Conservation (phyloP, 805 yeast genomes). For the Naumovozyma castellii region DNA sequence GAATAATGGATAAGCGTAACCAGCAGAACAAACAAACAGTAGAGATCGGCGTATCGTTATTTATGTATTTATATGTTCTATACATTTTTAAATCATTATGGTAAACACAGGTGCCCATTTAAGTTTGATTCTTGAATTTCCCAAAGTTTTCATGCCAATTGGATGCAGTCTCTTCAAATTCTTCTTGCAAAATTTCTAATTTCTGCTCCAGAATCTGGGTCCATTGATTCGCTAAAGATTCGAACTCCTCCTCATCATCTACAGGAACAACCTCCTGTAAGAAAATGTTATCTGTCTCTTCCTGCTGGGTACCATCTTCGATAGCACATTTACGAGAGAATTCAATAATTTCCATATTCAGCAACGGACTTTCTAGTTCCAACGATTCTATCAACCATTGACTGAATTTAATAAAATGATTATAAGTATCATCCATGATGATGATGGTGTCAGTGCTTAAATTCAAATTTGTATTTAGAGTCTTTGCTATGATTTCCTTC, state of each 20-base stretch:
- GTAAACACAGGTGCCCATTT: no score
- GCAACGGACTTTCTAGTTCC: slow-evolving; percentile 10
- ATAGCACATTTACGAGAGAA: slow-evolving; percentile 26
- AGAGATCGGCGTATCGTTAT: no score
- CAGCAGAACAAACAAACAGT: no score
- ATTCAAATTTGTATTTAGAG: slow-evolving; percentile 22
- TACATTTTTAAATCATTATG: no score
- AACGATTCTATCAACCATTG: slow-evolving; percentile 30
- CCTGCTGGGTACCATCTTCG: slow-evolving; percentile 23
- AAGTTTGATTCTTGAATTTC: slow-evolving; percentile 9
- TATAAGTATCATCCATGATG: slow-evolving; percentile 23
- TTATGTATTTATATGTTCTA: no score
- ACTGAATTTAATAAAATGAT: slow-evolving; percentile 28
- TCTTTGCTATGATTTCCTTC: slow-evolving; percentile 28
- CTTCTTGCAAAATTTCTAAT: slow-evolving; percentile 8
- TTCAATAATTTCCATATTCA: slow-evolving; percentile 24
- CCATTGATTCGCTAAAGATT: slow-evolving; percentile 21
- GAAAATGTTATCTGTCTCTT: slow-evolving; percentile 25
- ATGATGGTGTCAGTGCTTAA: slow-evolving; percentile 16
- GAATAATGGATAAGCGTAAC: no score
- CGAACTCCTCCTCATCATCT: slow-evolving; percentile 17
- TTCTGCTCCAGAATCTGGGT: slow-evolving; percentile 14
- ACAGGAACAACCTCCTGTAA: slow-evolving; percentile 26
- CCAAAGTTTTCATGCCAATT: slow-evolving; percentile 23
- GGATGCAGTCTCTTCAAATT: slow-evolving; percentile 12